Evolutionary conservation across 1,139 yeast genomes (phyloP).

Genomic region (Pichia terricola): DNA sequence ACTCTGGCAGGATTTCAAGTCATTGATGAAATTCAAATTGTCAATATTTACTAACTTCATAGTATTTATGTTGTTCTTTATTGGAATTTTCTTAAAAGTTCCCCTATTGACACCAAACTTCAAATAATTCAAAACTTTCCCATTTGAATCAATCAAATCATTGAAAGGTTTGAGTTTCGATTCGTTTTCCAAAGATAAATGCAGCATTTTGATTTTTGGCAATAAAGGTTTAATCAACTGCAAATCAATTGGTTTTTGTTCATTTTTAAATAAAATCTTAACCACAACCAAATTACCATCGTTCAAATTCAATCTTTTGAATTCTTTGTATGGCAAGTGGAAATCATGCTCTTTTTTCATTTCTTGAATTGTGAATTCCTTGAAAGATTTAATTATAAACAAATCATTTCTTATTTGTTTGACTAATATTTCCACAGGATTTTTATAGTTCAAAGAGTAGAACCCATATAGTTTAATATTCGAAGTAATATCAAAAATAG

Average conservation of each 20-base stretch:
- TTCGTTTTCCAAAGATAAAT: constrained; percentile 22
- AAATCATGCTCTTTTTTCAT: constrained; percentile 24
- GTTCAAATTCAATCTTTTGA: constrained; percentile 19
- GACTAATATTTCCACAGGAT: constrained; percentile 23
- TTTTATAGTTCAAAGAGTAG: constrained; percentile 17
- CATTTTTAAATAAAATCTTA: constrained; percentile 22
- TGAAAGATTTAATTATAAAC: constrained; percentile 22
- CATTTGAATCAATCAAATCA: constrained; percentile 18
- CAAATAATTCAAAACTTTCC: constrained; percentile 15
- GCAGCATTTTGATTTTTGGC: constrained; percentile 19
- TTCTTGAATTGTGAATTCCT: constrained; percentile 23
- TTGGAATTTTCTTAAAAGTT: constrained; percentile 18
- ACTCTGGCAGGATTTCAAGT: constrained; percentile 16
- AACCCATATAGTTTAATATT: constrained; percentile 23
- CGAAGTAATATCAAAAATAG: constrained; percentile 23
- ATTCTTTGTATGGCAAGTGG: constrained; percentile 24
- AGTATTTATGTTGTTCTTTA: constrained; percentile 16
- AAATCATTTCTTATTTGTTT: constrained; percentile 23
- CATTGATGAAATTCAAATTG: constrained; percentile 20
- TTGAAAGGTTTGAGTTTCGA: constrained; percentile 22
- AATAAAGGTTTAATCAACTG: constrained; percentile 18
- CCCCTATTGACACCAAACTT: constrained; percentile 25
- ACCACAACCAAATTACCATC: constrained; percentile 23
- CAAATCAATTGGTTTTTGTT: constrained; percentile 22
- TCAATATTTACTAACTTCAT: constrained; percentile 23